Base-by-base conservation (phyloP, 139 green algal species). In the Chlorella ohadii region DNA sequence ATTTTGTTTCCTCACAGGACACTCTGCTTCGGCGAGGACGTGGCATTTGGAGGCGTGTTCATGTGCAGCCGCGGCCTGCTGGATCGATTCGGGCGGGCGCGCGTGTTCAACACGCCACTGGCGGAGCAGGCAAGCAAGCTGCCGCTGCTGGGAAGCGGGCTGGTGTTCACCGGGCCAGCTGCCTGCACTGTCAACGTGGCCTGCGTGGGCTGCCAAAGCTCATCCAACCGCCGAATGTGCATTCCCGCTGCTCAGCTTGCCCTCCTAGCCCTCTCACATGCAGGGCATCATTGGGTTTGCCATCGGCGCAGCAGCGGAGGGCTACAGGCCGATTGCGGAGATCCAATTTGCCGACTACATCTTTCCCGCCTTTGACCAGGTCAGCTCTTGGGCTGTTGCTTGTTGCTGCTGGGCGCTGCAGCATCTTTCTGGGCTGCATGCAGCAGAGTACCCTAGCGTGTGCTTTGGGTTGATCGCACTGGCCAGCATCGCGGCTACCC, bases 101-200 rank as follows among this genome's bases (percentile, higher is more conserved):
- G 94, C 19, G 94, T 97, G 0, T 99, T 99, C 93, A 99, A 98
- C 89, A 99, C 96, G 0, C 96, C 96, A 12, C 86, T 98, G 4
- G 92, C 86, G 20, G 96, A 99, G 78, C 94, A 98, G 92, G 94
- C 31, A 41, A 34, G n/a, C 27, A 34, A 0, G 63, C 15, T 36
- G 31, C 28, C 31, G 63, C 1, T 19, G 7, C 12, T 68, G 12
- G 44, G 44, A 6, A 51, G 6, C 7, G 44, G 44, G 44, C 7
- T 51, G 44, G 44, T n/a, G n/a, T n/a, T n/a, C n/a, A n/a, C n/a
- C n/a, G n/a, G n/a, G n/a, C n/a, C n/a, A n/a, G n/a, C n/a, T n/a
- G n/a, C n/a, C n/a, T n/a, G n/a, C n/a, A n/a, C n/a, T n/a, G n/a
- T n/a, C n/a, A n/a, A n/a, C n/a, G n/a, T n/a, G n/a, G n/a, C n/a